Evolutionary conservation across 257 asterid species (phyloP).

Genomic region (Solanum neorickii): DNA sequence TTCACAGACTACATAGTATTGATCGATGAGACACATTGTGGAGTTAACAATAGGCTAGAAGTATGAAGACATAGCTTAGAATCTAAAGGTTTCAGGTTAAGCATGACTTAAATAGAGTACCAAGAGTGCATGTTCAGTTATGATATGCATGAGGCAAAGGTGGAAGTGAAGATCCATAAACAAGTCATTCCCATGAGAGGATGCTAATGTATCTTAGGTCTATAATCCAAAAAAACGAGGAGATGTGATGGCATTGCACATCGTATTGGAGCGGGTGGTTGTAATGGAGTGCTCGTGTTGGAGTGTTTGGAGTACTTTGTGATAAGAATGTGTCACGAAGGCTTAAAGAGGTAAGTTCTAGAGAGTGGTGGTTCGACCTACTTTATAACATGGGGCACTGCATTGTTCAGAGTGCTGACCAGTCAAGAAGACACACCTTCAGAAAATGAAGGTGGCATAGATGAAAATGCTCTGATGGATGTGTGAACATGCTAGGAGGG

Average conservation of each 20-base stretch:
- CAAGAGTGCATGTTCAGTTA: neutral
- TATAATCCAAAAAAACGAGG: neutral
- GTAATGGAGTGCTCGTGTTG: neutral
- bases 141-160: neutral
- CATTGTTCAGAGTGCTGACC: neutral
- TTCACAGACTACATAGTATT: neutral
- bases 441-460: neutral
- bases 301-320: neutral
- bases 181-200: neutral
- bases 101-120: neutral
- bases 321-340: neutral
- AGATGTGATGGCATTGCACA: neutral
- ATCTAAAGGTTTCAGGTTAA: neutral
- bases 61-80: neutral
- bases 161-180: neutral
- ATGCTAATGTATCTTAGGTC: neutral
- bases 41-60: neutral
- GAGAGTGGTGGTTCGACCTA: neutral
- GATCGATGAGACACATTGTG: neutral
- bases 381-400: neutral
- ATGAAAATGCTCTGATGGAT: neutral
- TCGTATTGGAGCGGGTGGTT: neutral
- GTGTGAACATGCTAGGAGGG: neutral
- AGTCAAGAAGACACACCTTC: neutral
- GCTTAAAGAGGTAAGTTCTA: neutral